phyloP scores from a whole-genome alignment of 2,329 filamentous ascomycete species.

The Ophiostoma pallidulum region DNA sequence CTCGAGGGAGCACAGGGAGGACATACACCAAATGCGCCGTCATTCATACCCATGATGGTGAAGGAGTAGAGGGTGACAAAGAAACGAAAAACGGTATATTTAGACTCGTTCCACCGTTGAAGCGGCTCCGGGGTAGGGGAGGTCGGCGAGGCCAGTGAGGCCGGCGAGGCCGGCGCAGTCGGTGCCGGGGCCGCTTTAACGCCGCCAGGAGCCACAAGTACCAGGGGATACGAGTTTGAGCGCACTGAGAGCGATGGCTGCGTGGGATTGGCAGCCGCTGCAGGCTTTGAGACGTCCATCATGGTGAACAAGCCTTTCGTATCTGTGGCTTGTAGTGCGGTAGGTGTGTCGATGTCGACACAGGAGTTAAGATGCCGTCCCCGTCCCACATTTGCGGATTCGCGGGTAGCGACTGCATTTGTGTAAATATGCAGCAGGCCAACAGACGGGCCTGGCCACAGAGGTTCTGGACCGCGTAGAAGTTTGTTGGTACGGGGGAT shows the following conservation, averaged over 20 bases:
- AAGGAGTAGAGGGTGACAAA: constrained; percentile 52
- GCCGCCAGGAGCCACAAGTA: neutral
- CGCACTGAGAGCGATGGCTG: too few relatives aligned
- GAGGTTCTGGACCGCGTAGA: too few relatives aligned
- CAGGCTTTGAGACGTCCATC: neutral
- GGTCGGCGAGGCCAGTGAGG: neutral
- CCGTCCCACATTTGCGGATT: too few relatives aligned
- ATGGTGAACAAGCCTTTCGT: neutral
- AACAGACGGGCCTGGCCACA: too few relatives aligned
- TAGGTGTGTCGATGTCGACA: too few relatives aligned
- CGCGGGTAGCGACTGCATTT: too few relatives aligned
- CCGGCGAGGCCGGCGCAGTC: neutral
- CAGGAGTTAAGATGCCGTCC: too few relatives aligned
- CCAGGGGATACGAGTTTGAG: neutral
- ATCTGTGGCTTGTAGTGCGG: neutral
- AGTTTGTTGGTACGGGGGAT: too few relatives aligned
- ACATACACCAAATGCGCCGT: constrained; percentile 52
- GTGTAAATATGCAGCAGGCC: too few relatives aligned
- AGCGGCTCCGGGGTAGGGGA: constrained; percentile 14
- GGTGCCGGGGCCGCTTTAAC: constrained; percentile 13
- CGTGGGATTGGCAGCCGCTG: neutral
- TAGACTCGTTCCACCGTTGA: constrained; percentile 56
- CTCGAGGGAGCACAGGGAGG: neutral
- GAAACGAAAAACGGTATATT: constrained; percentile 48
- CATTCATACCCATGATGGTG: constrained; percentile 58